Percentiles rank a stretch among this genome's conserved stretches.
Conservation (phyloP, 2,329 filamentous ascomycete genomes). For the Apiospora kogelbergensis region DNA sequence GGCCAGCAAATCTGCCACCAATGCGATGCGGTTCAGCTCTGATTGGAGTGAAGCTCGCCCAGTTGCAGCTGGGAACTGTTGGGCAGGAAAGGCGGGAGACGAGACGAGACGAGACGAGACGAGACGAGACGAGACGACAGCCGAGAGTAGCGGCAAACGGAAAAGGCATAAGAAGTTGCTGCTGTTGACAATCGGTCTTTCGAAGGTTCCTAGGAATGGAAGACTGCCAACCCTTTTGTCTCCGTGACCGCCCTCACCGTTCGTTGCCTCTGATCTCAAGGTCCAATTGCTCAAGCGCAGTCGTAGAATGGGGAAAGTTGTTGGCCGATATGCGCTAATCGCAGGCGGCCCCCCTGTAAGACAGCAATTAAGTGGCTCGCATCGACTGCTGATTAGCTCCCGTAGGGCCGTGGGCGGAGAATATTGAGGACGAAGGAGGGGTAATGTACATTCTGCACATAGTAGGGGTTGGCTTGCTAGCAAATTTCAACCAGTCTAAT, state of each 20-base stretch:
- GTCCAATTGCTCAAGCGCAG: neutral
- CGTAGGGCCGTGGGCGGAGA: constrained; percentile 1
- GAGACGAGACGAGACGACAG: neutral
- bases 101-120: neutral
- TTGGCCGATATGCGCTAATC: neutral
- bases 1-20: constrained; percentile 26
- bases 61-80: constrained; percentile 28
- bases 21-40: constrained; percentile 21
- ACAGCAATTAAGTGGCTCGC: neutral
- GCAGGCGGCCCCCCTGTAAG: neutral
- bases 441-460: neutral
- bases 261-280: neutral
- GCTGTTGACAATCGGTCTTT: neutral
- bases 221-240: neutral
- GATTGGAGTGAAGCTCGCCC: constrained; percentile 26
- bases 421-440: neutral
- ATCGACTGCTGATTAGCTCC: neutral
- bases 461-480: neutral
- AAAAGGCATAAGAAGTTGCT: neutral
- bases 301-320: neutral
- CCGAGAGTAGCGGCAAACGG: neutral
- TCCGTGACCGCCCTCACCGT: constrained; percentile 2
- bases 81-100: constrained; percentile 4
- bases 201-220: neutral
- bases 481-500: neutral